Conservation (phyloP, 176 grass and related monocot species). For the Zoysia pacifica region DNA sequence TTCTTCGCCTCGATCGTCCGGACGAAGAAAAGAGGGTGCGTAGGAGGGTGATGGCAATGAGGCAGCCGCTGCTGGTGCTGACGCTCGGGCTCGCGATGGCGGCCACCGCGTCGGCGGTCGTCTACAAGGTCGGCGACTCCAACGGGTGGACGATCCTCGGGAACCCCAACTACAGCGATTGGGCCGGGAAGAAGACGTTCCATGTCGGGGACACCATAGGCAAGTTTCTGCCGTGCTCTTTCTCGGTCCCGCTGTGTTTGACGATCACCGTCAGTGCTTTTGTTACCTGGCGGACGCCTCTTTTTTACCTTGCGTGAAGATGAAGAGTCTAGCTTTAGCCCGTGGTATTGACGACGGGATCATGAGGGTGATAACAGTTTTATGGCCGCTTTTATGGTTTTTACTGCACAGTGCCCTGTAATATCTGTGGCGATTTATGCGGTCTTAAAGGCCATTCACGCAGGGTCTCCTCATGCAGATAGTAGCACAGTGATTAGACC, state of each 20-base stretch:
- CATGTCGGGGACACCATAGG: constrained; percentile 58
- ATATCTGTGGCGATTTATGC: background rate
- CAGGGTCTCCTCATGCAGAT: background rate
- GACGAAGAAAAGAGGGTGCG: constrained; percentile 16
- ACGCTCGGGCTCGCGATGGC: constrained; percentile 45
- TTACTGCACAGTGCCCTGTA: background rate
- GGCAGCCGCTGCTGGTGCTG: constrained; percentile 39
- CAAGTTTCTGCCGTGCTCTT: constrained; percentile 36
- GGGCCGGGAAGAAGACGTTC: constrained; percentile 56
- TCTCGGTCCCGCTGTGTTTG: too few relatives aligned
- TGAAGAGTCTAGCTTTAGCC: constrained; percentile 5
- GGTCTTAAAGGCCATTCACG: constrained; percentile 26
- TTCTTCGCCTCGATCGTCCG: background rate
- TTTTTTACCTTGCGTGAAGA: constrained; percentile 26
- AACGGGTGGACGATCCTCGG: constrained; percentile 78
- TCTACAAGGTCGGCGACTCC: constrained; percentile 67
- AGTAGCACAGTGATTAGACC: background rate
- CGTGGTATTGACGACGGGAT: background rate
- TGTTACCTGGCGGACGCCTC: background rate
- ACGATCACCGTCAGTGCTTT: constrained; percentile 23
- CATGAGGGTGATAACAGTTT: background rate
- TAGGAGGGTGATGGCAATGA: constrained; percentile 15
- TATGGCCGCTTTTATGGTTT: background rate
- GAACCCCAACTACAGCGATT: constrained; percentile 69
- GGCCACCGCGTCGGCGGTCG: constrained; percentile 44